A percentile compares a stretch with the other conserved stretches of the same genome.
Evolutionary conservation across 192 early-diverging fungal species (phyloP).

Genomic region (Entomortierella lignicola): DNA sequence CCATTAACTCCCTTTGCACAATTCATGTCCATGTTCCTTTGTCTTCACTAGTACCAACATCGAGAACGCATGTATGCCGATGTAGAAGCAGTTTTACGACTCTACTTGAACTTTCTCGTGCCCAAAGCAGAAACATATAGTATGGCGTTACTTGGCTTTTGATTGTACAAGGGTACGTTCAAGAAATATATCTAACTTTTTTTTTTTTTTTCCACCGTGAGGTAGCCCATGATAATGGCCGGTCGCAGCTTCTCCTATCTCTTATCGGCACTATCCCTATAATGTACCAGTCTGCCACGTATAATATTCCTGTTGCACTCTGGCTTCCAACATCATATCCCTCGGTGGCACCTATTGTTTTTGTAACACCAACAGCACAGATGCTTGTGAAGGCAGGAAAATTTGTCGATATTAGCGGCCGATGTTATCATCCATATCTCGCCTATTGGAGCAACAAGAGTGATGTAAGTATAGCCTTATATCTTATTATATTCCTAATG

Average conservation of each 20-base stretch:
- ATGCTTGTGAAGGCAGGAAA: slow-evolving; percentile 88
- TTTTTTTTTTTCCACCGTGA: background rate
- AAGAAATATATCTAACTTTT: no score
- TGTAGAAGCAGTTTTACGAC: slow-evolving; percentile 69
- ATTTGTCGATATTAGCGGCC: slow-evolving; percentile 87
- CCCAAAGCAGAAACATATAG: slow-evolving; percentile 79
- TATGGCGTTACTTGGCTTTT: slow-evolving; percentile 41
- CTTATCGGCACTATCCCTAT: slow-evolving; percentile 92
- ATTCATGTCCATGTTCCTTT: background rate
- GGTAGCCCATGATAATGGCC: slow-evolving; percentile 67
- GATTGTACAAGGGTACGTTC: no score
- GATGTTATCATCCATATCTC: slow-evolving; percentile 87
- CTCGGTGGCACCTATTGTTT: slow-evolving; percentile 78
- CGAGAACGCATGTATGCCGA: slow-evolving; percentile 72
- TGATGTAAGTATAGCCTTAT: slow-evolving; percentile 46
- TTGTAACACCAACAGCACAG: slow-evolving; percentile 87
- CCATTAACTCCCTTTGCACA: no score
- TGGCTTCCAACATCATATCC: slow-evolving; percentile 92
- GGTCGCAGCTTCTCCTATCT: slow-evolving; percentile 77
- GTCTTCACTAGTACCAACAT: slow-evolving; percentile 65
- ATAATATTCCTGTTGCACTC: slow-evolving; percentile 93
- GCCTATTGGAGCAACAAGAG: slow-evolving; percentile 73
- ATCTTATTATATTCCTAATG: background rate
- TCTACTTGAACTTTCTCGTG: slow-evolving; percentile 63
- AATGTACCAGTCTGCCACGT: slow-evolving; percentile 78